phyloP scores from a whole-genome alignment of 2,329 filamentous ascomycete genomes.

The Gremmenia infestans region DNA sequence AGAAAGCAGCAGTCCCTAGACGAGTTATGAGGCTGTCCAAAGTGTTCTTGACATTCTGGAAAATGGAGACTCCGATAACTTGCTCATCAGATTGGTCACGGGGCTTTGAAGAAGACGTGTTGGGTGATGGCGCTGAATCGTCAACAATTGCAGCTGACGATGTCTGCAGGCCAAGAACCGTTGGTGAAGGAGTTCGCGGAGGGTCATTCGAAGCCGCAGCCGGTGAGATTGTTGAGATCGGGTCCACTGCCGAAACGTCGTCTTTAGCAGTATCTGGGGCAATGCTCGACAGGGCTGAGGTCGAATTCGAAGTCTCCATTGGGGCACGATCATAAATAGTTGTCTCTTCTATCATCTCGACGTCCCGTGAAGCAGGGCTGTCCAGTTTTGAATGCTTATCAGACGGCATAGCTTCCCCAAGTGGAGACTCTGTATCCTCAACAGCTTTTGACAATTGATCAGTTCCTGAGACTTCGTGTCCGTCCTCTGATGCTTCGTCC shows the following conservation, averaged over 20 bases:
- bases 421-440: background rate
- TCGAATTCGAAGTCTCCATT: background rate
- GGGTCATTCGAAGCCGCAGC: background rate
- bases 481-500: background rate
- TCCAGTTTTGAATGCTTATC: background rate
- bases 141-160: background rate
- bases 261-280: background rate
- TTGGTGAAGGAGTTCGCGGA: background rate
- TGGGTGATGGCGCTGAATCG: background rate
- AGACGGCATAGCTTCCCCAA: background rate
- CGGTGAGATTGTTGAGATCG: background rate
- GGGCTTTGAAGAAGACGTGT: background rate
- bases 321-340: slow-evolving; percentile 4
- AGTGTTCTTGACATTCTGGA: slow-evolving; percentile 47
- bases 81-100: background rate
- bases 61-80: slow-evolving; percentile 20
- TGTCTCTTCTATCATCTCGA: slow-evolving; percentile 12
- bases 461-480: background rate
- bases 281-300: background rate
- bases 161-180: no score
- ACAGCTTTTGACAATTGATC: background rate
- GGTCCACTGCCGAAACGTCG: background rate
- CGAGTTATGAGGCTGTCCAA: slow-evolving; percentile 54
- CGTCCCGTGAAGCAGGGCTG: background rate
- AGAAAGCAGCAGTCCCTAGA: slow-evolving; percentile 55